phyloP scores from a whole-genome alignment of 208 protist genomes.

The Plasmodiophora brassicae region DNA sequence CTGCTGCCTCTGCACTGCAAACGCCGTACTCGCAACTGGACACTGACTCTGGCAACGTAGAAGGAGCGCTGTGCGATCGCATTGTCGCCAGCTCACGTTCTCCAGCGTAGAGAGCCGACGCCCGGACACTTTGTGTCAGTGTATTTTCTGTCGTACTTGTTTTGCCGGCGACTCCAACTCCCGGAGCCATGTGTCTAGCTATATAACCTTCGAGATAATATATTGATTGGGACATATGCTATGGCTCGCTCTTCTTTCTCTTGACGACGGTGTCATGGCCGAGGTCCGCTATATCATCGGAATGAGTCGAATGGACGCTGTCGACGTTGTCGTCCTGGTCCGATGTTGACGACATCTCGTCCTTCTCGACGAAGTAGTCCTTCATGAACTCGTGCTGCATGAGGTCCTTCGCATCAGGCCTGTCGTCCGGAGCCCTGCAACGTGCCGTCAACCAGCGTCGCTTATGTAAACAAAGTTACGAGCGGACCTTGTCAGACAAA shows the following conservation, averaged over 20 bases:
- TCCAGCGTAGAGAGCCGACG: too few species aligned
- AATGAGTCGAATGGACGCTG: neutral
- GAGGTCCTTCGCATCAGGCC: neutral
- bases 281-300: neutral
- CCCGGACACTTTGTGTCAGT: too few species aligned
- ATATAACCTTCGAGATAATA: neutral
- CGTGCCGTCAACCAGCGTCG: neutral
- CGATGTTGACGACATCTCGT: neutral
- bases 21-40: too few species aligned
- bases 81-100: too few species aligned
- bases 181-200: too few species aligned
- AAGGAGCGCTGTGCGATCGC: too few species aligned
- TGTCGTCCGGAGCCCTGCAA: neutral
- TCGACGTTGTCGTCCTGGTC: neutral
- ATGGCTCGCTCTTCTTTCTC: neutral
- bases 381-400: neutral
- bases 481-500: conserved; percentile 9
- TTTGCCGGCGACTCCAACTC: too few species aligned
- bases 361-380: neutral
- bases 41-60: too few species aligned
- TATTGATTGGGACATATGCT: neutral
- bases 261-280: too few species aligned
- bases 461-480: too few species aligned
- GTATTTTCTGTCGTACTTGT: too few species aligned
- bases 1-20: too few species aligned